Base-by-base conservation (phyloP, 805 yeast species). In the Priceomyces medius region DNA sequence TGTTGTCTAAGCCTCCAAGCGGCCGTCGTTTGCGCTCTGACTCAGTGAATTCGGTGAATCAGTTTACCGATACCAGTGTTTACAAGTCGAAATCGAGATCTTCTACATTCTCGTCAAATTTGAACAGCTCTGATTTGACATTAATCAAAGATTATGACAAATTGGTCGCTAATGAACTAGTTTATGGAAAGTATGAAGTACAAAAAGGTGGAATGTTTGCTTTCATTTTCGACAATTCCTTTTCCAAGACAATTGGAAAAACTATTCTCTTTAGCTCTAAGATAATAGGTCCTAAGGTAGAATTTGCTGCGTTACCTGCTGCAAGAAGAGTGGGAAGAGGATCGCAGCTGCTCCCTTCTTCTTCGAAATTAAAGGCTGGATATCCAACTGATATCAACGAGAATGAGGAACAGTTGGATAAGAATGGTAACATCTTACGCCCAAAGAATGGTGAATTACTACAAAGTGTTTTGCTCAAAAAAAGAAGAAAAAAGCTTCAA, bases 181-280 rank as follows among this genome's bases (percentile, higher is more conserved):
- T 77, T 39, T 79, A 79, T 37, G 95, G 90, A 1, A 64, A 71
- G 20, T 70, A 83, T 44, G 70, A 72, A n/a, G 83, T 83, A 2
- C 62, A 61, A 2, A 68, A 73, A 18, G 85, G 83, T 7, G 91
- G 91, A 1, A 76, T 83, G 53, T 85, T 77, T 63, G 97, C 97
- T 0, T 86, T 91, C 58, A 83, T 93, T 19, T 85, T 91, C 56
- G 98, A 91, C 63, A 91, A 91, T 64, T 85, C 96, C 0, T 88
- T 89, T 53, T 84, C 96, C 23, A 88, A 86, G 55, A 87, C 84
- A 23, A 83, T 82, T 17, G 81, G 88, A 35, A 93, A 91, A 61
- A 88, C 85, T 45, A 80, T 91, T 1, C 69, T 81, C 42, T 89
- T 89, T 61, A 76, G 81, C 41, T 48, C 61, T 9, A 60, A 60